Base-by-base conservation (phyloP, 73 alveolate genomes). In the Tetrahymena borealis region DNA sequence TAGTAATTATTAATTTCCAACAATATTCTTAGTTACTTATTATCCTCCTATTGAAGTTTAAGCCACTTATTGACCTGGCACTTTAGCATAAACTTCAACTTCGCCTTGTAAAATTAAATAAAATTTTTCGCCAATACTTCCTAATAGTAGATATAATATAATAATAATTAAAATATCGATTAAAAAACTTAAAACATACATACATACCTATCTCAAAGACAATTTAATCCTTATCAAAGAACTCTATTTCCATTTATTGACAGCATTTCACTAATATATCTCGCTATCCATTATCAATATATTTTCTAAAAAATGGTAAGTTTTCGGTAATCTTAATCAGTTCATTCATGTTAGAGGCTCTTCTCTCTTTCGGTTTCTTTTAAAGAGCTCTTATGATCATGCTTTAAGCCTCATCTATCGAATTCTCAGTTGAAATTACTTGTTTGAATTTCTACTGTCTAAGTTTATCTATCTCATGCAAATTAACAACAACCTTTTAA, bases 121-220 rank as follows among this genome's bases (percentile, higher is more conserved):
- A 41, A 94, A 94, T 42, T 91, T 94, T 91, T 94, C 96, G 20
- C 96, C 96, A 31, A 90, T 90, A 38, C 90, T 94, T 15, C 95
- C 96, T 94, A 91, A 10, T 9, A 3, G 7, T n/a, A 40, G 31
- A 39, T 7, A 15, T 39, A 36, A 38, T 93, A 92, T 39, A n/a
- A 13, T 93, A 93, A 78, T 94, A 35, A 39, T 60, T 15, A 79
- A 90, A 24, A 90, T 90, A 1, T 39, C 91, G 33, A 90, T 33
- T 7, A 41, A 18, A 41, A 41, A 18, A 18, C 7, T 7, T 4
- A 41, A 41, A 41, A 10, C 20, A 7, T 18, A 7, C 3, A 7
- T 7, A 4, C 16, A 11, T 60, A 60, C 85, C 85, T 3, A 60
- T 60, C 28, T 60, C 85, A 60, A 60, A 60, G 3, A 60, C 85